Conservation (phyloP, 2,329 filamentous ascomycete genomes). For the Biscogniauxia marginata region DNA sequence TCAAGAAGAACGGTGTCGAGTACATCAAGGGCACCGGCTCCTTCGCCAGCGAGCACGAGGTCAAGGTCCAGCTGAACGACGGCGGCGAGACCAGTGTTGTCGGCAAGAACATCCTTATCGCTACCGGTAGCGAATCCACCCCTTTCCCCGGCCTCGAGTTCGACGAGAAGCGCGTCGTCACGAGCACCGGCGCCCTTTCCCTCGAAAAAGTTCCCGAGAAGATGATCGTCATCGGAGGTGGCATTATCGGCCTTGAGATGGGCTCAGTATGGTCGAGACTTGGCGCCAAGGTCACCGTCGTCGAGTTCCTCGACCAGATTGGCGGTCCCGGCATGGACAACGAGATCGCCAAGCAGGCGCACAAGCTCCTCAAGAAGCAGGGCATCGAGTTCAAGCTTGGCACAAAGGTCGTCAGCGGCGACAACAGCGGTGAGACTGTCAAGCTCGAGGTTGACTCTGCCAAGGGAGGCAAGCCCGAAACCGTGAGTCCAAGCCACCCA, state of each 20-base stretch:
- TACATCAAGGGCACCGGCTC: conserved; percentile 93
- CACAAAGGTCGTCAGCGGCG: conserved; percentile 90
- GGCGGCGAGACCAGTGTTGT: conserved; percentile 84
- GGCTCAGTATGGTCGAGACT: conserved; percentile 95
- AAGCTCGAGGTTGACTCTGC: conserved; percentile 85
- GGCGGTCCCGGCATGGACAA: conserved; percentile 96
- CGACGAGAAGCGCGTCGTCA: conserved; percentile 96
- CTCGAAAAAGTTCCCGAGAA: conserved; percentile 90
- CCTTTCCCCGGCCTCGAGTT: conserved; percentile 95
- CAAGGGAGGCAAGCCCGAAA: conserved; percentile 95
- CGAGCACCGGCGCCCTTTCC: conserved; percentile 90
- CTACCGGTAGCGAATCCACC: conserved; percentile 91
- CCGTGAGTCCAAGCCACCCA: conserved; percentile 51
- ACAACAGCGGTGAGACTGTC: conserved; percentile 73
- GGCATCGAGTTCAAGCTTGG: conserved; percentile 97
- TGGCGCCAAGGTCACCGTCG: conserved; percentile 91
- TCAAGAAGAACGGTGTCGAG: conserved; percentile 99
- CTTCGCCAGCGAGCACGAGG: conserved; percentile 84
- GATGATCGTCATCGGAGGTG: conserved; percentile 95
- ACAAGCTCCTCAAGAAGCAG: conserved; percentile 95
- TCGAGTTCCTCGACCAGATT: conserved; percentile 95
- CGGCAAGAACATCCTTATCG: conserved; percentile 97
- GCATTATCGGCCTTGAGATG: conserved; percentile 99
- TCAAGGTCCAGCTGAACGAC: conserved; percentile 87
- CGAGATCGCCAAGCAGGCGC: conserved; percentile 85